These are phyloP conservation scores for Beauveria sp. DNA, from an alignment of 2,329 filamentous ascomycete genomes.

Conservation along the genomic window DNA sequence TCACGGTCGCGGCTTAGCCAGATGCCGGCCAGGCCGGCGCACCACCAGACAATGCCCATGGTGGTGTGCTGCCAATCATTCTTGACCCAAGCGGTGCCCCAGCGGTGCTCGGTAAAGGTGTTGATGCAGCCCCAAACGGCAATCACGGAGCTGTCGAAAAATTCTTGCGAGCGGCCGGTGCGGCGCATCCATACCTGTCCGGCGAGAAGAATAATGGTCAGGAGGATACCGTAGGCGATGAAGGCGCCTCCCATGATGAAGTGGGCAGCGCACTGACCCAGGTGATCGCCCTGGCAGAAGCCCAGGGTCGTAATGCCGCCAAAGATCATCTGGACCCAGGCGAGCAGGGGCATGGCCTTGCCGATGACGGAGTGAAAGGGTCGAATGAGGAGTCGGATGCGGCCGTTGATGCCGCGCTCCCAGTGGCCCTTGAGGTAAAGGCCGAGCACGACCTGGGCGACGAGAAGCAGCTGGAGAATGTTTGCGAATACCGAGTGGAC, in stretches of 20 bases:
- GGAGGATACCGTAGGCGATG: conserved; percentile 82
- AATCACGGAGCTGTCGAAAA: conserved; percentile 89
- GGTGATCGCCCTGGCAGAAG: conserved; percentile 85
- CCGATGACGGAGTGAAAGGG: conserved; percentile 72
- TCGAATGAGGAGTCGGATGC: conserved; percentile 65
- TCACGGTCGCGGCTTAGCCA: conserved; percentile 84
- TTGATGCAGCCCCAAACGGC: conserved; percentile 95
- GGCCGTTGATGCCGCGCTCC: conserved; percentile 72
- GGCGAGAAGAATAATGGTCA: conserved; percentile 79
- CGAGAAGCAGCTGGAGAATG: conserved; percentile 70
- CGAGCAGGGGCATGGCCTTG: conserved; percentile 76
- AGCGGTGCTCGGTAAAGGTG: conserved; percentile 94
- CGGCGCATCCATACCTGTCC: conserved; percentile 81
- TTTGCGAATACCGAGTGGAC: conserved; percentile 76
- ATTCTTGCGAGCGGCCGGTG: conserved; percentile 85
- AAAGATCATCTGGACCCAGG: conserved; percentile 93
- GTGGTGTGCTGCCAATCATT: conserved; percentile 97
- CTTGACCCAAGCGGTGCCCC: conserved; percentile 80
- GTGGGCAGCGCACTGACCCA: conserved; percentile 88
- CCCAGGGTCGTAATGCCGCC: conserved; percentile 87
- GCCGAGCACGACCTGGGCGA: conserved; percentile 70
- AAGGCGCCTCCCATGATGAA: conserved; percentile 99
- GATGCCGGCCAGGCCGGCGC: conserved; percentile 79
- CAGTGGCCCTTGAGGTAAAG: conserved; percentile 86
- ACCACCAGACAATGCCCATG: conserved; percentile 99